Evolutionary conservation across 2,329 filamentous ascomycete species (phyloP), one percentile per base, ranked within the genome.

Genomic region (Rhytidhysteron rufulum): DNA sequence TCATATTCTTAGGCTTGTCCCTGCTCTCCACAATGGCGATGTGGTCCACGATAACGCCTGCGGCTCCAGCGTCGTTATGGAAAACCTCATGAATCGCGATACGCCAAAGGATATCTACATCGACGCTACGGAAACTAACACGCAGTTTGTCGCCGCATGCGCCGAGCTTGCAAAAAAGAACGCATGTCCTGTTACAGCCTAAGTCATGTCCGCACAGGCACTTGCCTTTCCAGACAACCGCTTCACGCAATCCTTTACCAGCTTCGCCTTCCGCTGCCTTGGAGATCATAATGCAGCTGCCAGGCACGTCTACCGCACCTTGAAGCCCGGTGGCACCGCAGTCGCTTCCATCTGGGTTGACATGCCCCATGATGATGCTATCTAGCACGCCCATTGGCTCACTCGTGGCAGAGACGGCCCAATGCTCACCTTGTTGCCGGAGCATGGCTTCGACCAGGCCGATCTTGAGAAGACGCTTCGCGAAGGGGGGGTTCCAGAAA

Each of bases 221-320:
- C 31, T 32, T 32, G 16, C 31, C 13, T 45, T 45, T 19, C 25
- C 27, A 3, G 43, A 42, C 21, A 25, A 38, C 5, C 7, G 8
- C 31, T 45, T 45, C 40, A 35, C 29, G n/a, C 43, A 39, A 18
- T 39, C 39, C n/a, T 24, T 45, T 27, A 43, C 43, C 2, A 32
- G 13, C 19, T 42, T 45, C 22, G 36, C 30, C 10, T 43, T 42
- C 40, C 40, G 40, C 31, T 34, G 31, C 29, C 4, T 40, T 19
- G 15, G 16, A 15, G 39, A 39, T 15, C 19, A 17, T n/a, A 36
- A 39, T 10, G n/a, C 5, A 13, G 43, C 43, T 10, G 34, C 37
- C 9, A 40, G 31, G 16, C 13, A 32, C 8, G 13, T 36, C 9
- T 37, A 31, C 20, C 34, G 43, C 18, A 43, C 40, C 4, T 13